Conservation (phyloP, 192 early-diverging fungal genomes). For the Gonapodya sp. region DNA sequence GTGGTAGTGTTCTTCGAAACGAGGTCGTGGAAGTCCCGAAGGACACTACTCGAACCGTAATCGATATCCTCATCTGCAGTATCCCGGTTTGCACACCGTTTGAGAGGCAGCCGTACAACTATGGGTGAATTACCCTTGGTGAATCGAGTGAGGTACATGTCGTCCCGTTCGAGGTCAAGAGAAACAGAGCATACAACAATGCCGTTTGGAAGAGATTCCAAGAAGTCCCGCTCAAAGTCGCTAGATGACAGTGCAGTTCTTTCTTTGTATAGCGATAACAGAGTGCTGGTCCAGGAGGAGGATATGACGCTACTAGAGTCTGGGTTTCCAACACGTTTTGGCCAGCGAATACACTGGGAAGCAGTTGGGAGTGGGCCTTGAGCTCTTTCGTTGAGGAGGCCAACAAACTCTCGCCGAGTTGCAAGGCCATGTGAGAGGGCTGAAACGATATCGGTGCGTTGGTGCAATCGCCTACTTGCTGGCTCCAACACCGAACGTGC, state of each 20-base stretch:
- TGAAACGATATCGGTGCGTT: background rate
- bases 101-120: conserved; percentile 64
- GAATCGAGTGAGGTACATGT: conserved; percentile 63
- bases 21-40: conserved; percentile 57
- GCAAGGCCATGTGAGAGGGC: background rate
- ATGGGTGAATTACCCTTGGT: conserved; percentile 35
- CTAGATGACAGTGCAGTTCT: conserved; percentile 27
- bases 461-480: background rate
- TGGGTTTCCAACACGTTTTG: conserved; percentile 16
- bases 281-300: conserved; percentile 19
- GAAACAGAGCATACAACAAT: conserved; percentile 77
- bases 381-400: background rate
- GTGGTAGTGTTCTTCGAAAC: conserved; percentile 61
- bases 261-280: conserved; percentile 26
- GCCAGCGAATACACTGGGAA: conserved; percentile 2
- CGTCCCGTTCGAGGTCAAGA: conserved; percentile 52
- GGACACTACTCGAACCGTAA: conserved; percentile 35
- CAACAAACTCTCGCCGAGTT: background rate
- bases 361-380: conserved; percentile 4
- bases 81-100: conserved; percentile 33
- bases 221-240: conserved; percentile 37
- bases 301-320: conserved; percentile 9
- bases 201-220: conserved; percentile 43
- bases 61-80: conserved; percentile 23
- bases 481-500: background rate